phyloP scores from a whole-genome alignment of 2,329 filamentous ascomycete species.

The Eurotiales sp. region DNA sequence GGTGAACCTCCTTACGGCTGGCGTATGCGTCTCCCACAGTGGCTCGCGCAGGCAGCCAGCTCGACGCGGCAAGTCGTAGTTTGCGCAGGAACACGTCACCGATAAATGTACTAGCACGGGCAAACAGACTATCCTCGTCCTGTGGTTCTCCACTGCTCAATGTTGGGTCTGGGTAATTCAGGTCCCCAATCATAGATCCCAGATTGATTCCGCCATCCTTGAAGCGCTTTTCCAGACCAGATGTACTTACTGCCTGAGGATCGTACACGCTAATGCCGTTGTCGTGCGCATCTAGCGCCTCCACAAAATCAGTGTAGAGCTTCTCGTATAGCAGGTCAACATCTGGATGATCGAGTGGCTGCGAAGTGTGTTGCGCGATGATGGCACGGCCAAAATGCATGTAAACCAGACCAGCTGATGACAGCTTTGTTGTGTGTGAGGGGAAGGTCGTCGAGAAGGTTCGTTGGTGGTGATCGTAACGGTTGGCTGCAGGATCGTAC shows the following conservation, averaged over 20 bases:
- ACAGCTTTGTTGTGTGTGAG: constrained; percentile 78
- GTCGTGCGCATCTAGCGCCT: constrained; percentile 96
- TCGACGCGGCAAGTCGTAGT: constrained; percentile 67
- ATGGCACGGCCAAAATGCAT: constrained; percentile 89
- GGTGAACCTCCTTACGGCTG: constrained; percentile 57
- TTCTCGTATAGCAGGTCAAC: constrained; percentile 78
- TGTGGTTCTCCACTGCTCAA: constrained; percentile 55
- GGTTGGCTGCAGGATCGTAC: constrained; percentile 71
- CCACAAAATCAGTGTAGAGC: constrained; percentile 88
- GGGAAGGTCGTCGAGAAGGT: constrained; percentile 85
- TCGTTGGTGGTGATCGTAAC: constrained; percentile 97
- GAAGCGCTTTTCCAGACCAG: constrained; percentile 77
- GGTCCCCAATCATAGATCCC: constrained; percentile 73
- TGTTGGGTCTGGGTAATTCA: constrained; percentile 63
- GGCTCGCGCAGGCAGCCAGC: constrained; percentile 84
- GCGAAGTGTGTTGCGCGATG: constrained; percentile 63
- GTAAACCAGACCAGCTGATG: constrained; percentile 89
- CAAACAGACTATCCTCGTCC: constrained; percentile 78
- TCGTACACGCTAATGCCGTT: constrained; percentile 89
- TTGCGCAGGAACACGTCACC: constrained; percentile 84
- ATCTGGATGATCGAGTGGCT: constrained; percentile 60
- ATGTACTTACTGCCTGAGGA: constrained; percentile 61
- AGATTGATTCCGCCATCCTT: constrained; percentile 78
- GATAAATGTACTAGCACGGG: constrained; percentile 72
- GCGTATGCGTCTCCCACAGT: constrained; percentile 74